These are phyloP conservation scores for Rubia tinctorum DNA, from an alignment of 305 asterid species.

Conservation along the genomic window DNA sequence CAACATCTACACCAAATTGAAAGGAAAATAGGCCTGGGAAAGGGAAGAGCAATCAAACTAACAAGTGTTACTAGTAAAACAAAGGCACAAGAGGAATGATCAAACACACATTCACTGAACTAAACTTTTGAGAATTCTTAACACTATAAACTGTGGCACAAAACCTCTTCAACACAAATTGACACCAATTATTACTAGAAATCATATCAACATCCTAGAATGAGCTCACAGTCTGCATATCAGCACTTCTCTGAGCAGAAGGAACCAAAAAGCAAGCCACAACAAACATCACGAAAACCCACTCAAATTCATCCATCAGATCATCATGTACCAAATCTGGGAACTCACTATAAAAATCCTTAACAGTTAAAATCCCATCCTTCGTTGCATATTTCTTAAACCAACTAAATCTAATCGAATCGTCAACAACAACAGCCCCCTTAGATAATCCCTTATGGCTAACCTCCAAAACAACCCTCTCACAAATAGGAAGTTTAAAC, in stretches of 20 bases:
- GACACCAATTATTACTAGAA: neutral
- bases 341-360: neutral
- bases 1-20: too few relatives aligned
- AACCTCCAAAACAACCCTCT: neutral
- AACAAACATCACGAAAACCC: neutral
- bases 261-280: neutral
- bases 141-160: neutral
- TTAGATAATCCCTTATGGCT: neutral
- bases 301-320: neutral
- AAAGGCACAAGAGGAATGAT: neutral
- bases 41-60: too few relatives aligned
- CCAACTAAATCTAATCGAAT: neutral
- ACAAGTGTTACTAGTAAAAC: too few relatives aligned
- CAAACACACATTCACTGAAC: neutral
- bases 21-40: too few relatives aligned
- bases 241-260: neutral
- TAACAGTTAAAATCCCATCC: neutral
- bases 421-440: neutral
- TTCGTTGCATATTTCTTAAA: neutral
- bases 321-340: neutral
- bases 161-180: neutral
- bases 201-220: neutral
- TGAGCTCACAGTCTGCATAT: neutral
- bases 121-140: neutral
- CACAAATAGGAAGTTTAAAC: neutral